A percentile compares a stretch with the other conserved stretches of the same genome.
Conservation (phyloP, 768 basidiomycete genomes). For the Leccinum aurantiacum region DNA sequence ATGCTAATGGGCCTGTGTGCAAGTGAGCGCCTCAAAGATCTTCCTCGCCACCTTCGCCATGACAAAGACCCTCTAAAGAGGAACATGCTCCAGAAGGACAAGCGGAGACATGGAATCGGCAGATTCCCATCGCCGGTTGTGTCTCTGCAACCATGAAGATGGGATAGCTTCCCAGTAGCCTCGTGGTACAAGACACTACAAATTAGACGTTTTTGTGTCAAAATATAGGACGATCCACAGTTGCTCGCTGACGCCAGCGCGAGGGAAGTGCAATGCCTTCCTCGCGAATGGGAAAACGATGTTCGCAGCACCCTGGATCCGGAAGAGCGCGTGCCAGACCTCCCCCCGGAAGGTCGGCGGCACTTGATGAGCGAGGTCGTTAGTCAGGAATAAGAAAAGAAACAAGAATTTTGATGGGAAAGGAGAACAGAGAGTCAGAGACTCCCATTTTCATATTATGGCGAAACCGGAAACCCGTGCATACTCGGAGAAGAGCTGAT, state of each 20-base stretch:
- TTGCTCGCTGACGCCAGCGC: background rate
- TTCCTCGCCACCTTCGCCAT: conserved; percentile 37
- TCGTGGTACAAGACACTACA: conserved; percentile 57
- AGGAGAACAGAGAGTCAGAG: background rate
- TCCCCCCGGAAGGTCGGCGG: conserved; percentile 18
- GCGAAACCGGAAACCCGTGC: background rate
- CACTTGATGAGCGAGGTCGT: conserved; percentile 1
- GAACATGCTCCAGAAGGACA: background rate
- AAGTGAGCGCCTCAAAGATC: conserved; percentile 42
- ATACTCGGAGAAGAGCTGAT: background rate
- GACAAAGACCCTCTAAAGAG: conserved; percentile 15
- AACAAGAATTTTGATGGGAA: conserved; percentile 12
- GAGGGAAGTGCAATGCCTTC: conserved; percentile 23
- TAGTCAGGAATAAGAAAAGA: conserved; percentile 17
- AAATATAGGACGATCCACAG: conserved; percentile 34
- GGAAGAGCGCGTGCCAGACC: conserved; percentile 32
- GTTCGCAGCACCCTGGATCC: conserved; percentile 37
- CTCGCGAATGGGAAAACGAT: conserved; percentile 40
- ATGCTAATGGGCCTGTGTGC: background rate
- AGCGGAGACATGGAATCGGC: background rate
- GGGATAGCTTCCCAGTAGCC: conserved; percentile 58
- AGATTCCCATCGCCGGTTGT: background rate
- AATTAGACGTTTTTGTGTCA: conserved; percentile 26
- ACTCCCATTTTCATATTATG: conserved; percentile 2
- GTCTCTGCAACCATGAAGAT: conserved; percentile 33